phyloP scores from a whole-genome alignment of 768 basidiomycete species.

The Macrolepiota albuminosa region DNA sequence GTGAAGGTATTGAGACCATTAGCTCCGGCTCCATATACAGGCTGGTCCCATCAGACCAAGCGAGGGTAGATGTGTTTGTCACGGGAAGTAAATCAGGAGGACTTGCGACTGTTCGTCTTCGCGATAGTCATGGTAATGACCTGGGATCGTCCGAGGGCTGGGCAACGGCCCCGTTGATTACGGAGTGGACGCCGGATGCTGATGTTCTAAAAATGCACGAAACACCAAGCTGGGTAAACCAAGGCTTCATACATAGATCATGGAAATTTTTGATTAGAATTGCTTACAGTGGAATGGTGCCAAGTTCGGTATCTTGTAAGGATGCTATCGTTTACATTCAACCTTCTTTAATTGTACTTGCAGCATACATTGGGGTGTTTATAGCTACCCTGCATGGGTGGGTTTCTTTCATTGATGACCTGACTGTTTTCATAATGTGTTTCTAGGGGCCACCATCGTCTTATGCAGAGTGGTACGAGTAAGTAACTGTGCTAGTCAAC shows the following conservation, averaged over 20 bases:
- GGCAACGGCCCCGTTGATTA: slow-evolving; percentile 30
- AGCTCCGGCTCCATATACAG: slow-evolving; percentile 36
- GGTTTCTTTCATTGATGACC: not conserved
- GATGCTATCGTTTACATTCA: not conserved
- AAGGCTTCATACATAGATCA: not conserved
- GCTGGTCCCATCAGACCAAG: slow-evolving; percentile 47
- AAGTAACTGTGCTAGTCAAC: slow-evolving; percentile 16
- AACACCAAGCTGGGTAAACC: slow-evolving; percentile 46
- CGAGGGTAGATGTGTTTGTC: slow-evolving; percentile 43
- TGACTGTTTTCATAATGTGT: not conserved
- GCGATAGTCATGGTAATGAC: slow-evolving; percentile 26
- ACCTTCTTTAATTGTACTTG: slow-evolving; percentile 2
- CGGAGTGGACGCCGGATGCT: slow-evolving; percentile 34
- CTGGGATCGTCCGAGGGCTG: slow-evolving; percentile 33
- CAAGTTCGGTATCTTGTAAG: slow-evolving; percentile 56
- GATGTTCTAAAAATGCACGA: slow-evolving; percentile 39
- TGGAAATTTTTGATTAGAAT: not conserved
- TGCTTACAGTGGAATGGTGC: slow-evolving; percentile 39
- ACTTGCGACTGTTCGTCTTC: slow-evolving; percentile 28
- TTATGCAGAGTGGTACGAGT: slow-evolving; percentile 59
- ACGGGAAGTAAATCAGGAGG: slow-evolving; percentile 25
- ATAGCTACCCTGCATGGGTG: slow-evolving; percentile 43
- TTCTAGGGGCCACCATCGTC: slow-evolving; percentile 30
- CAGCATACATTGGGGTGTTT: slow-evolving; percentile 49
- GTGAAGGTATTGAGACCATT: slow-evolving; percentile 38